These are phyloP conservation scores for Helichrysum umbraculigerum DNA, from an alignment of 129 eudicot genomes.

Conservation along the genomic window DNA sequence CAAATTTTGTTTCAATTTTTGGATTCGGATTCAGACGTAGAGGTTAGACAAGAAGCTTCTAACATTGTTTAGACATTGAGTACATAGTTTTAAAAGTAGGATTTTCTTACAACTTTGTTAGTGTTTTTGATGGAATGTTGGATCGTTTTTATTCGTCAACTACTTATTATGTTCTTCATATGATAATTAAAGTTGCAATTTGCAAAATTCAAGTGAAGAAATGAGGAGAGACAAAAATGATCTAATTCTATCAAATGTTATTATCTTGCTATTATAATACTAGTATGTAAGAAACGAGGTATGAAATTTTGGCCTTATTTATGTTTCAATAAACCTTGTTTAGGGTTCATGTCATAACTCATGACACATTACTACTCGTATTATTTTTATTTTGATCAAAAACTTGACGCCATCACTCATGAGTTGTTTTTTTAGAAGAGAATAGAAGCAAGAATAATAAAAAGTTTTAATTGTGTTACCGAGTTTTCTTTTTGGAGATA, in stretches of 20 bases:
- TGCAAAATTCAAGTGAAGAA: background rate
- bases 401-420: too few relatives aligned
- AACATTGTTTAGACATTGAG: background rate
- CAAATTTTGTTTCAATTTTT: slow-evolving; percentile 30
- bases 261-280: too few relatives aligned
- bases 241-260: too few relatives aligned
- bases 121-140: background rate
- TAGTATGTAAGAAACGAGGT: too few relatives aligned
- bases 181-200: background rate
- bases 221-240: background rate
- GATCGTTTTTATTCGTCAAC: background rate
- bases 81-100: slow-evolving; percentile 12
- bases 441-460: too few relatives aligned
- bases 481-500: too few relatives aligned
- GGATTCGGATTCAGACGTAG: slow-evolving; percentile 32
- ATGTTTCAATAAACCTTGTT: too few relatives aligned
- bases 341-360: background rate
- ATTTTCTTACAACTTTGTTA: background rate
- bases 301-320: too few relatives aligned
- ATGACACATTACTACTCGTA: too few relatives aligned
- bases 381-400: too few relatives aligned
- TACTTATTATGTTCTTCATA: background rate
- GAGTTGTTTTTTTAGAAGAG: too few relatives aligned
- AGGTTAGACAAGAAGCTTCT: slow-evolving; percentile 30
- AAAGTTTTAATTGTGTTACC: too few relatives aligned